Base-by-base conservation (phyloP, 1,139 yeast genomes). In the Yamadazyma epiphylla region DNA sequence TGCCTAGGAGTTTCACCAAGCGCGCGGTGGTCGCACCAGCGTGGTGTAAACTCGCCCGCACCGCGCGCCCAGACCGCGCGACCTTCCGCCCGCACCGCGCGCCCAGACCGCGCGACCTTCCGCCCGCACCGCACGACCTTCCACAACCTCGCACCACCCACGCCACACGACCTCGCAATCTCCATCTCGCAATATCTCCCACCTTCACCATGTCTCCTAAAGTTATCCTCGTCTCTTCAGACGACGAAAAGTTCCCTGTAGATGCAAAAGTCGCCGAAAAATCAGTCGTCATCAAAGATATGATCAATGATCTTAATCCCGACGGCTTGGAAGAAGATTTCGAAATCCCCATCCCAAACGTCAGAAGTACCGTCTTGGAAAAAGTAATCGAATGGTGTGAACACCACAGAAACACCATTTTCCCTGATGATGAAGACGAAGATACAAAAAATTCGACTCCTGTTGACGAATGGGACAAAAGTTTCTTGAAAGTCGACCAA, bases 341-440 rank as follows among this genome's bases (percentile, higher is more conserved):
- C 41, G 95, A 87, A 48, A 81, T 89, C 47, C 97, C 97, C 22
- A 82, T 91, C 16, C 96, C 96, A 28, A 88, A 86, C 50, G 96
- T 88, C 27, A 69, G 94, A 49, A 77, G 88, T 13, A 76, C 86
- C 16, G 97, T 91, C 16, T 74, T 94, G 60, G 78, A 85, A 54
- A 89, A 89, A 55, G 94, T 94, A 12, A 70, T 94, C 36, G 96
- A 91, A 57, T 94, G 96, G 95, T 91, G 97, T 55, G 95, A 87
- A 54, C 94, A 91, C 57, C 97, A 94, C 67, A 84, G 81, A 59
- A 86, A 86, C 53, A 84, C 91, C 26, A 73, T 73, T 17, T 82
- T 82, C 60, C 84, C 84, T 13, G 71, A 64, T 28, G 86, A 77
- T 38, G 89, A 82, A 37, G 84, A 80, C 38, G 94, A 83, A 42